These are phyloP conservation scores for Shiraia sp. DNA, from an alignment of 2,329 filamentous ascomycete genomes.

Conservation along the genomic window DNA sequence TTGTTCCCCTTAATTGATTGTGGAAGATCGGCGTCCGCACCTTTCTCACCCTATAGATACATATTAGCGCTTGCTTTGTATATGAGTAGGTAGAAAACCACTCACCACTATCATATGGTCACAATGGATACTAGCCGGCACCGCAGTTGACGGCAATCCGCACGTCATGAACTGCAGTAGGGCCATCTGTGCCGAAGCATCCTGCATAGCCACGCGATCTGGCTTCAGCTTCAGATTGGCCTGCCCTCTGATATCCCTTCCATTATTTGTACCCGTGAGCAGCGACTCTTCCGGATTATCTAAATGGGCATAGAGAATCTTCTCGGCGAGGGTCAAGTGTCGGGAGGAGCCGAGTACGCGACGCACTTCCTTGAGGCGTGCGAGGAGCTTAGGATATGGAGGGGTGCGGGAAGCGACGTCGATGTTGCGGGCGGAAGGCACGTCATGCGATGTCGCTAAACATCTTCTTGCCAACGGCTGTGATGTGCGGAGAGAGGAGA, in stretches of 20 bases:
- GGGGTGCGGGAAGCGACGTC: constrained; percentile 64
- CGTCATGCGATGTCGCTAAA: constrained; percentile 39
- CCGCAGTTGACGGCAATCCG: constrained; percentile 82
- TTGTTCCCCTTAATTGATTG: constrained; percentile 88
- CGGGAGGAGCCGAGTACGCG: constrained; percentile 68
- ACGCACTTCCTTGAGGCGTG: constrained; percentile 74
- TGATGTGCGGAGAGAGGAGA: constrained; percentile 21
- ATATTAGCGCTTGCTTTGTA: background rate
- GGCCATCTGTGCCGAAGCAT: constrained; percentile 98
- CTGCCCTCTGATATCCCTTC: constrained; percentile 78
- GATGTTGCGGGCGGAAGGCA: constrained; percentile 29
- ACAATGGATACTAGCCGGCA: constrained; percentile 97
- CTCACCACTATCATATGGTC: constrained; percentile 88
- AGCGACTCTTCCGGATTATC: constrained; percentile 88
- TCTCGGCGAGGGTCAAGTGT: constrained; percentile 86
- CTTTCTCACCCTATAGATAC: constrained; percentile 67
- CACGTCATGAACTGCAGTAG: constrained; percentile 98
- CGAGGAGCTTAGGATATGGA: constrained; percentile 80
- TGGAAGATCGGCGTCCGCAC: constrained; percentile 82
- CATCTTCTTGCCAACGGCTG: constrained; percentile 23
- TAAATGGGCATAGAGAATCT: constrained; percentile 96
- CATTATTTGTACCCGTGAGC: constrained; percentile 79
- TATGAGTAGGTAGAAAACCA: background rate
- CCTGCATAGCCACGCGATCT: constrained; percentile 98
- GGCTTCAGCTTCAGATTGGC: constrained; percentile 97